Conservation (phyloP, 306 rosid genomes). For the Fragaria vesca region DNA sequence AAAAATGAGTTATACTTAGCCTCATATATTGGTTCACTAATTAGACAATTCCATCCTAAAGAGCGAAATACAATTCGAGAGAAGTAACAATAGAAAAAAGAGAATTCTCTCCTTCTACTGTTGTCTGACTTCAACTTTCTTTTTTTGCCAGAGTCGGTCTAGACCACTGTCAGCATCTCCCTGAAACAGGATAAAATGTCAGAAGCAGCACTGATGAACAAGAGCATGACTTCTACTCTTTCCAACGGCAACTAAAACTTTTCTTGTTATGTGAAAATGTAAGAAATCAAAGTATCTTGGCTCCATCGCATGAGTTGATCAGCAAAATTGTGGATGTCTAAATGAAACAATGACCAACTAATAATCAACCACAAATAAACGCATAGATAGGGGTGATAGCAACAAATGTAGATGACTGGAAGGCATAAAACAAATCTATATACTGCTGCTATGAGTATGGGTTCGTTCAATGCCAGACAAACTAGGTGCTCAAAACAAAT, state of each 20-base stretch:
- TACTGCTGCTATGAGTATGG: neutral
- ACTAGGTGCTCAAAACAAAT: neutral
- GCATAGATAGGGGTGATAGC: neutral
- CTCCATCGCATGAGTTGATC: too few relatives aligned
- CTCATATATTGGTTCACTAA: neutral
- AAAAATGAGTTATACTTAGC: neutral
- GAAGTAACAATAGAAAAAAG: neutral
- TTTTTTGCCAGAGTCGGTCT: slow-evolving; percentile 58
- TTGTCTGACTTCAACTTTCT: slow-evolving; percentile 45
- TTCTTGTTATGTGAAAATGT: too few relatives aligned
- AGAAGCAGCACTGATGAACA: neutral
- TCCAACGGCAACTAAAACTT: neutral
- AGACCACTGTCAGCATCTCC: slow-evolving; percentile 62
- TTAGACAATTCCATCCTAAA: neutral
- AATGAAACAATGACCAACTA: neutral
- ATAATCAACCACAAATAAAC: neutral
- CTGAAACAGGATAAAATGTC: slow-evolving; percentile 17
- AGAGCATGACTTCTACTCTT: too few relatives aligned
- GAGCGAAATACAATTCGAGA: neutral
- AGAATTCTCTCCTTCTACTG: slow-evolving; percentile 19
- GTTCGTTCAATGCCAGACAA: neutral
- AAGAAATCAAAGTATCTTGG: too few relatives aligned
- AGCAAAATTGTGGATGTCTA: neutral
- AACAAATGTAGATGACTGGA: neutral
- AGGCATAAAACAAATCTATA: neutral